These are phyloP conservation scores for Solanum clarkiae DNA, from an alignment of 257 asterid genomes.

Conservation along the genomic window DNA sequence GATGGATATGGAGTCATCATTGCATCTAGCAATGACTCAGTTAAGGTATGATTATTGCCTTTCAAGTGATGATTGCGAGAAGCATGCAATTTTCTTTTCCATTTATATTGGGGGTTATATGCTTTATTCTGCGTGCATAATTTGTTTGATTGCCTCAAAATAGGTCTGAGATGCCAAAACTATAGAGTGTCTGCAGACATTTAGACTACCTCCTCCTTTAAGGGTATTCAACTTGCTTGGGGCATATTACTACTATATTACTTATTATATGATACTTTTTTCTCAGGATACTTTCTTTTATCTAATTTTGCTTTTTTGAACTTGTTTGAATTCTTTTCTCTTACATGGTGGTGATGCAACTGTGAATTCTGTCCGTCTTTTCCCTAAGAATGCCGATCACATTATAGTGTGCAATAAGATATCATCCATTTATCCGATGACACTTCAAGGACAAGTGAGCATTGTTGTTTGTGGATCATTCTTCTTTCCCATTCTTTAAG, in stretches of 20 bases:
- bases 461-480: not conserved
- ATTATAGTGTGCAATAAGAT: conserved; percentile 93
- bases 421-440: conserved; percentile 88
- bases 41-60: conserved; percentile 40
- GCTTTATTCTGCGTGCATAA: not conserved
- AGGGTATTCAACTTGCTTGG: conserved; percentile 41
- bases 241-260: not conserved
- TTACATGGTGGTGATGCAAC: conserved; percentile 97
- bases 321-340: not conserved
- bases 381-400: conserved; percentile 85
- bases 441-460: conserved; percentile 93
- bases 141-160: not conserved
- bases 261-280: not conserved
- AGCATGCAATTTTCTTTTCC: not conserved
- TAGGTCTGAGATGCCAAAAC: conserved; percentile 96
- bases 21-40: conserved; percentile 95
- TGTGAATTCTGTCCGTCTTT: conserved; percentile 82
- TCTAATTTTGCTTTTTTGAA: not conserved
- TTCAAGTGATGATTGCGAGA: not conserved
- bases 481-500: not conserved
- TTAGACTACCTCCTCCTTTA: conserved; percentile 95
- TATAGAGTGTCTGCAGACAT: conserved; percentile 82
- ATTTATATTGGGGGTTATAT: not conserved
- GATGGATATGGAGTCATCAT: conserved; percentile 93
- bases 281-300: not conserved